These are phyloP conservation scores for Nannochloris sp. DNA, from an alignment of 139 green algal genomes.

Conservation along the genomic window DNA sequence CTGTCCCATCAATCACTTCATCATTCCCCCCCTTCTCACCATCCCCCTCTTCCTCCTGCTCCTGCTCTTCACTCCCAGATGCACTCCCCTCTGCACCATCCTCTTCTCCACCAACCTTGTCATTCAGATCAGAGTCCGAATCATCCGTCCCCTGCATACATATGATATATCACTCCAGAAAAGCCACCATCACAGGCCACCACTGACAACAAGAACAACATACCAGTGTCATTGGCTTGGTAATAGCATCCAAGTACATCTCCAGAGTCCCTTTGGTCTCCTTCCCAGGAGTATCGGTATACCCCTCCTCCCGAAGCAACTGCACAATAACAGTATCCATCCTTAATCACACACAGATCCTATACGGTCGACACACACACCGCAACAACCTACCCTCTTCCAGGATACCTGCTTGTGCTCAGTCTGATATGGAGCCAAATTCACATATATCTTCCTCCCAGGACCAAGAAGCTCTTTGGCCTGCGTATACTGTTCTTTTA, in stretches of 20 bases:
- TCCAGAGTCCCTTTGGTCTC: no score
- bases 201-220: not conserved
- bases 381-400: constrained; percentile 11
- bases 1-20: not conserved
- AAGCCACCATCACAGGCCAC: not conserved
- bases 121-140: not conserved
- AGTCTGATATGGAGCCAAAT: constrained; percentile 9
- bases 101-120: not conserved
- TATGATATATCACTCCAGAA: not conserved
- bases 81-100: not conserved
- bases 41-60: not conserved
- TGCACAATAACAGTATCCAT: no score
- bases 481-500: constrained; percentile 7
- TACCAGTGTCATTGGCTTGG: not conserved
- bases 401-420: constrained; percentile 9
- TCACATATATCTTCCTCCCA: constrained; percentile 18
- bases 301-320: no score
- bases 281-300: no score
- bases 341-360: not conserved
- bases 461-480: constrained; percentile 7
- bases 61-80: constrained; percentile 1
- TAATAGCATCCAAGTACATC: constrained; percentile 2
- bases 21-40: not conserved
- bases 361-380: not conserved
- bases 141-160: not conserved